Evolutionary conservation across 2,329 filamentous ascomycete genomes (phyloP), one percentile per base, ranked within the genome.

Genomic region (Beauveria australis): DNA sequence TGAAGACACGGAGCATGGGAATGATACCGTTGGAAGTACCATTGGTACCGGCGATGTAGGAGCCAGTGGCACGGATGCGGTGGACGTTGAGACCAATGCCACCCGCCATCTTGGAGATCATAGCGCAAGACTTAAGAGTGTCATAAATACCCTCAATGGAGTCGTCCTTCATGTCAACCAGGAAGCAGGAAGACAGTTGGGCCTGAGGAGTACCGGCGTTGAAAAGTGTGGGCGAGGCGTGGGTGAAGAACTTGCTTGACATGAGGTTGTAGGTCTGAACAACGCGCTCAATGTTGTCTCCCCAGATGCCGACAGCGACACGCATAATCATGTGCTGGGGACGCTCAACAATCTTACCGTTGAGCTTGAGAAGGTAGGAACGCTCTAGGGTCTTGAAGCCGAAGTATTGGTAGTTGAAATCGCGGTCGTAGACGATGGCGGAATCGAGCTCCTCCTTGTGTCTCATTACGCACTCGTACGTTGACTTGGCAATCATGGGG

Each of bases 401-500:
- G 71, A 99, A 99, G 80, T 96, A 99, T 80, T 99, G 94, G 81
- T 99, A 99, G 84, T 97, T 97, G 84, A 99, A 99, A 75, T 99
- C 94, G 68, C 94, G 89, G 79, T 99, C 94, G 71, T 97, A 99
- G 70, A 99, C 93, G 74, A 99, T 97, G 70, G 94, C 94, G 48
- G 93, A 97, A 81, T 99, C 96, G 61, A 99, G 84, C 78, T 99
- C 94, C 61, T 96, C 94, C 70, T 91, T 92, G 77, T 99, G 92
- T 71, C 89, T 90, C 89, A 96, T 94, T 66, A 99, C 89, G 64
- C 86, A 91, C 69, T 97, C 90, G 74, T 96, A 96, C 53, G 89
- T 95, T 68, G 89, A 81, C 71, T 93, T 80, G 48, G 93, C 92
- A 72, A 99, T 97, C 94, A 99, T 99, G 61, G 94, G 93, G 55